phyloP scores from a whole-genome alignment of 768 basidiomycete species.

The Chalciporus pseudorubinellus region DNA sequence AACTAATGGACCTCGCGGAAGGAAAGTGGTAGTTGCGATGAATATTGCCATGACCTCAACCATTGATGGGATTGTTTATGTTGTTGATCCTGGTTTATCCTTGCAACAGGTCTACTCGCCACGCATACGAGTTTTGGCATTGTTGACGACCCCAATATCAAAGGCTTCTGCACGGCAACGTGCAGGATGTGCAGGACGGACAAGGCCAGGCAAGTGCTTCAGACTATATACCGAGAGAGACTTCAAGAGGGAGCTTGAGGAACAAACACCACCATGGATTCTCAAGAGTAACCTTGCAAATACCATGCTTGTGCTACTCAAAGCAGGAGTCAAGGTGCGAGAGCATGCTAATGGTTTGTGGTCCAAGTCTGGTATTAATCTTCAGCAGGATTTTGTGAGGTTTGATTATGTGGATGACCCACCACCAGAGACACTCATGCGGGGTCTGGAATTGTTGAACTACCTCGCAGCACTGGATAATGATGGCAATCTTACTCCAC shows the following conservation, averaged over 20 bases:
- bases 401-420: constrained; percentile 94
- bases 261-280: constrained; percentile 97
- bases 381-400: constrained; percentile 63
- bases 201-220: constrained; percentile 96
- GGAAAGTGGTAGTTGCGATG: constrained; percentile 93
- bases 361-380: neutral
- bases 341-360: neutral
- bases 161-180: constrained; percentile 96
- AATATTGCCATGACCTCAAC: constrained; percentile 99
- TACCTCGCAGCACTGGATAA: constrained; percentile 92
- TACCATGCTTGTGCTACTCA: constrained; percentile 89
- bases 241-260: constrained; percentile 93
- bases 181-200: constrained; percentile 94
- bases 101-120: constrained; percentile 99
- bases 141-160: constrained; percentile 94
- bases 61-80: constrained; percentile 99
- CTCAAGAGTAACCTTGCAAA: constrained; percentile 90
- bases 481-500: constrained; percentile 82
- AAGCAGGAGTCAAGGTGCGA: constrained; percentile 82
- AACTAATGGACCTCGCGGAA: constrained; percentile 73
- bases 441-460: constrained; percentile 91
- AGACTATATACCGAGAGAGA: constrained; percentile 95
- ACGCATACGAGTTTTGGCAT: constrained; percentile 91
- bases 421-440: constrained; percentile 95
- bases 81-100: constrained; percentile 95